Percentiles rank a stretch among this genome's conserved stretches.
Evolutionary conservation across 768 basidiomycete genomes (phyloP).

Genomic region (Podaxis sp.): DNA sequence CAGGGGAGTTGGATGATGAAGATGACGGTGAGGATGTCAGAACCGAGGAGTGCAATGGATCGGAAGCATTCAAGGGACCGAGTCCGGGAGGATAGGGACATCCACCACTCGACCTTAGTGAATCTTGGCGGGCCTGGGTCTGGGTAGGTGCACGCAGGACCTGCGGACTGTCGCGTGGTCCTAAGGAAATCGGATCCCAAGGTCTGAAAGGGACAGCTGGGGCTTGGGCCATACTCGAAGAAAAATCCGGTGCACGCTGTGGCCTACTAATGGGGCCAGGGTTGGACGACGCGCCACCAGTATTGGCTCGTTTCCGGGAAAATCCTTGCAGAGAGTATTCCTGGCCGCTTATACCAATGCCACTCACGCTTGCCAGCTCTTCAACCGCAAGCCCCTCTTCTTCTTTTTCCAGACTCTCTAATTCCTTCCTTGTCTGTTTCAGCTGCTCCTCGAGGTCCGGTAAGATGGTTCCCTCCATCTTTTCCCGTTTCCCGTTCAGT

Average conservation of each 20-base stretch:
- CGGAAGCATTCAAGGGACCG: not conserved
- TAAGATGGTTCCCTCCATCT: slow-evolving; percentile 56
- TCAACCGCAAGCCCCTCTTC: slow-evolving; percentile 25
- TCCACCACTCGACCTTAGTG: not conserved
- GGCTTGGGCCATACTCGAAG: not conserved
- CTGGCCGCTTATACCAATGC: slow-evolving; percentile 6
- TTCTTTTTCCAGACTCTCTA: slow-evolving; percentile 44
- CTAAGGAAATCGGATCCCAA: not conserved
- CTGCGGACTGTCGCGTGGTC: not conserved
- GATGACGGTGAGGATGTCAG: slow-evolving; percentile 3
- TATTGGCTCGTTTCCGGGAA: slow-evolving; percentile 10
- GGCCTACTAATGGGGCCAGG: slow-evolving; percentile 1
- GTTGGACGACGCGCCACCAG: not conserved
- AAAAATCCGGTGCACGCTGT: not conserved
- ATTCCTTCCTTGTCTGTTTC: slow-evolving; percentile 56
- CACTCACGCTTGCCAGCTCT: slow-evolving; percentile 19
- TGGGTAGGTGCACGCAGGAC: not conserved
- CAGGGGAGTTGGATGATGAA: slow-evolving; percentile 3
- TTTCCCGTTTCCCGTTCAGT: slow-evolving; percentile 63
- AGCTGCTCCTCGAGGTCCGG: slow-evolving; percentile 71
- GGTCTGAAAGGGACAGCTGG: not conserved
- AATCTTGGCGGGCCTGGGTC: not conserved
- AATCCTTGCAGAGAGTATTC: not conserved
- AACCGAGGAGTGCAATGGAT: not conserved
- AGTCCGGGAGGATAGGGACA: slow-evolving; percentile 2